Evolutionary conservation across 1,284 basidiomycete species (phyloP).

Genomic region (Kalmanozyma brasiliensis): DNA sequence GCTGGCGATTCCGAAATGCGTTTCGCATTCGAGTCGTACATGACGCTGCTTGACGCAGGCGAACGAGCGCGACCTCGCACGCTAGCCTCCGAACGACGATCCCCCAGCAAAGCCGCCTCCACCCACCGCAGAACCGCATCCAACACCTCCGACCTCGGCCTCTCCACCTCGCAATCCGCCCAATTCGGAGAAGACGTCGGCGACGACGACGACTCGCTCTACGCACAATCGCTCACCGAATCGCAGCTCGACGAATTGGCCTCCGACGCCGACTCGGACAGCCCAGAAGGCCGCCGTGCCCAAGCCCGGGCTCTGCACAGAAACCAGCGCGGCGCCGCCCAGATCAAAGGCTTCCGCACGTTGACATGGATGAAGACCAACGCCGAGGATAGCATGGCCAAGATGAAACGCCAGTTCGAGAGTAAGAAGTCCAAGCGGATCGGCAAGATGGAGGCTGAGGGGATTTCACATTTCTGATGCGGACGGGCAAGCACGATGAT

Average conservation of each 20-base stretch:
- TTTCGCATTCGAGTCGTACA: slow-evolving; percentile 53
- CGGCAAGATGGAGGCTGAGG: slow-evolving; percentile 62
- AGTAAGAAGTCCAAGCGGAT: slow-evolving; percentile 46
- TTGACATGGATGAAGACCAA: slow-evolving; percentile 60
- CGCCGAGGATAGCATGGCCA: slow-evolving; percentile 48
- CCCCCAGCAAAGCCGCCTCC: slow-evolving; percentile 7
- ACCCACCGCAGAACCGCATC: slow-evolving; percentile 20
- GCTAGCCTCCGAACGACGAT: slow-evolving; percentile 17
- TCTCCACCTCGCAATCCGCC: slow-evolving; percentile 10
- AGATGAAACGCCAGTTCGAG: slow-evolving; percentile 44
- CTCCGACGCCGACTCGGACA: slow-evolving; percentile 41
- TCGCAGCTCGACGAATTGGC: slow-evolving; percentile 29
- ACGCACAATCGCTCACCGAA: slow-evolving; percentile 38
- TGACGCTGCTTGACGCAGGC: slow-evolving; percentile 47
- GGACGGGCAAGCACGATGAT: background rate
- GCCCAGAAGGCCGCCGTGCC: slow-evolving; percentile 34
- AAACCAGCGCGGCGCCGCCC: slow-evolving; percentile 56
- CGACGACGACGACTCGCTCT: slow-evolving; percentile 30
- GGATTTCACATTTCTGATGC: slow-evolving; percentile 57
- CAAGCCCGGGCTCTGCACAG: slow-evolving; percentile 52
- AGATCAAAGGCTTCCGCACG: slow-evolving; percentile 60
- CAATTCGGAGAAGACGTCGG: slow-evolving; percentile 25
- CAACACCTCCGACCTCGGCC: slow-evolving; percentile 10
- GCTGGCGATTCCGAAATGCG: slow-evolving; percentile 60
- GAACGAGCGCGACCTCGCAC: slow-evolving; percentile 43